phyloP scores from a whole-genome alignment of 2,329 filamentous ascomycete species.

The Phialophora verrucosa region DNA sequence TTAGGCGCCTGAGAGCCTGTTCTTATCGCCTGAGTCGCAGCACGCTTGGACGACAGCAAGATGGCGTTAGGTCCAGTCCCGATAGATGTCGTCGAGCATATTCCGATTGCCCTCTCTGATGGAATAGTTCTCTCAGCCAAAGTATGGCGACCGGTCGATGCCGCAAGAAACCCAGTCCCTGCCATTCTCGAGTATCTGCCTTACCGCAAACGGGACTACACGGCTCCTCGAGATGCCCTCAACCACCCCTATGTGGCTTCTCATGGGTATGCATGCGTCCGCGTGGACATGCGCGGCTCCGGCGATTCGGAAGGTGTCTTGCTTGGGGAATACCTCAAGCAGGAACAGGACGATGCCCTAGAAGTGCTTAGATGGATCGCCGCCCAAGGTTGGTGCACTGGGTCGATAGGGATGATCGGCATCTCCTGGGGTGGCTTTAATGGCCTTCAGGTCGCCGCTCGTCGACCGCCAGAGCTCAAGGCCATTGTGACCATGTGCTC shows the following conservation, averaged over 20 bases:
- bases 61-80: constrained; percentile 36
- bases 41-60: constrained; percentile 34
- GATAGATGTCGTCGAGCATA: constrained; percentile 22
- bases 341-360: too few relatives aligned
- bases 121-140: neutral
- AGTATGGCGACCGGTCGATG: constrained; percentile 21
- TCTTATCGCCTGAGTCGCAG: too few relatives aligned
- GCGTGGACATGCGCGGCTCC: constrained; percentile 29
- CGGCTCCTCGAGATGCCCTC: constrained; percentile 19
- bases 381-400: too few relatives aligned
- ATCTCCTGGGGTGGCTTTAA: too few relatives aligned
- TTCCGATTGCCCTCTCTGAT: constrained; percentile 15
- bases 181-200: constrained; percentile 30
- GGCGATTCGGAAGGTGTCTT: constrained; percentile 27
- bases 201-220: constrained; percentile 26
- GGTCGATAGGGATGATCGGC: too few relatives aligned
- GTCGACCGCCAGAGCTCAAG: constrained; percentile 24
- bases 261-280: constrained; percentile 27
- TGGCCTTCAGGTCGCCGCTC: constrained; percentile 20
- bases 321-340: constrained; percentile 19
- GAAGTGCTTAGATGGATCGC: too few relatives aligned
- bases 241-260: constrained; percentile 27
- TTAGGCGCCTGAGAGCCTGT: too few relatives aligned
- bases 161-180: constrained; percentile 8
- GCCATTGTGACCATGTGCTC: constrained; percentile 22